Conservation (phyloP, 2,329 filamentous ascomycete species). For the Hirsutella minnesotensis region DNA sequence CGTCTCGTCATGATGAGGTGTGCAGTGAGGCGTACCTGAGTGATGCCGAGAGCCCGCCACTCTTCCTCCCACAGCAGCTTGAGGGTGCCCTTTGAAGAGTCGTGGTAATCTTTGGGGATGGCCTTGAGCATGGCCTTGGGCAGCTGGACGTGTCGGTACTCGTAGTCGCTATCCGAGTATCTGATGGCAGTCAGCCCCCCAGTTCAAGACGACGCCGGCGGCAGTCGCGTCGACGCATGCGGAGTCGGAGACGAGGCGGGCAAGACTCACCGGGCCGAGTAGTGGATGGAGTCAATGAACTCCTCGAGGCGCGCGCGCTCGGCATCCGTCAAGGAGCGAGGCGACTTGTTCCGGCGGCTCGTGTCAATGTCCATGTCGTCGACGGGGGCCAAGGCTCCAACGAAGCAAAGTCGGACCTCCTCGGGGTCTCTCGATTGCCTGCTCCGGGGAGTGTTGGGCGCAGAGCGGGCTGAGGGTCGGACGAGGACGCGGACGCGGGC, state of each 20-base stretch:
- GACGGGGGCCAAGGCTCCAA: not conserved
- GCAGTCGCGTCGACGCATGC: too few species aligned
- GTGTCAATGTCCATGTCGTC: constrained; percentile 53
- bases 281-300: constrained; percentile 88
- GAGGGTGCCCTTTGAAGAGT: constrained; percentile 76
- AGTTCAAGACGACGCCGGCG: too few species aligned
- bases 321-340: constrained; percentile 65
- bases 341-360: constrained; percentile 74
- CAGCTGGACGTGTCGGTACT: constrained; percentile 95
- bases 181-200: constrained; percentile 36
- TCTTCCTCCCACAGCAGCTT: constrained; percentile 98
- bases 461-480: too few species aligned
- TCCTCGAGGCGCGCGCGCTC: constrained; percentile 82
- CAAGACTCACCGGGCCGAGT: constrained; percentile 66
- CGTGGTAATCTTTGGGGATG: constrained; percentile 91
- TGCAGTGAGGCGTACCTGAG: constrained; percentile 53
- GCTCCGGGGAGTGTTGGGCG: too few species aligned
- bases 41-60: constrained; percentile 94
- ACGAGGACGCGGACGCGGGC: too few species aligned
- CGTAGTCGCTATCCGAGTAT: constrained; percentile 85
- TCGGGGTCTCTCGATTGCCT: not conserved
- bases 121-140: constrained; percentile 97
- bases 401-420: not conserved
- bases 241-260: too few species aligned
- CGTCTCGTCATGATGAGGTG: too few species aligned